Base-by-base conservation (phyloP, 495 filamentous ascomycete genomes). In the Oidiodendron maius region DNA sequence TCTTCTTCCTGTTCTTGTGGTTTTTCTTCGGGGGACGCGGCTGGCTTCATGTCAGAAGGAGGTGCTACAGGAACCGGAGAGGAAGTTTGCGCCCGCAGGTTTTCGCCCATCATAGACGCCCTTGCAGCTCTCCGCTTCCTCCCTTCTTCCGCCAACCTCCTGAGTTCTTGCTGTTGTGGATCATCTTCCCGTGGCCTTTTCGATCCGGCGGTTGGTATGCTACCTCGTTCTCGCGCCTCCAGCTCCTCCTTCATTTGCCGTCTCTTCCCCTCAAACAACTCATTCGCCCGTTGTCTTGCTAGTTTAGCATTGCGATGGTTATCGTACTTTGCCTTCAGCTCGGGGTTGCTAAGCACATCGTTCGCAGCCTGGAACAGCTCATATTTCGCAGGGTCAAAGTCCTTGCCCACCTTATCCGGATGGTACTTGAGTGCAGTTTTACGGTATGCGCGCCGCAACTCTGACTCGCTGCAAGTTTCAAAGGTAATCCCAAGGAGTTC, bases 341-440 rank as follows among this genome's bases (percentile, higher is more conserved):
- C 67, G 0, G 79, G 67, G 53, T 88, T 82, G 1, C 74, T 76
- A 34, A 89, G 75, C 0, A 89, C 76, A 67, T 88, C 84, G 67
- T 83, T 74, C 26, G 83, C 86, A 52, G 86, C 79, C 39, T 80
- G 77, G 13, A 87, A 71, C n/a, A 81, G 71, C 56, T 89, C 81
- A 61, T 89, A 91, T 58, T 79, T 85, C 48, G 85, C 83, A 50
- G 80, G 74, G 24, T 82, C 81, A 32, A 68, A 70, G 9, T 68
- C 71, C 58, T 76, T 76, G 32, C 74, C 64, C 59, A 84, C 76
- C 67, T 84, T 86, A 72, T 95, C 91, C 9, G 93, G 93, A 64
- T 98, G 93, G 62, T 89, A 87, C 63, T 86, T 89, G 9, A 96
- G 72, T 0, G 94, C 87, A 3, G 89, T 85, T 61, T 86, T 88